phyloP scores from a whole-genome alignment of 2,329 filamentous ascomycete genomes.

The Leptosphaerulina australis region DNA sequence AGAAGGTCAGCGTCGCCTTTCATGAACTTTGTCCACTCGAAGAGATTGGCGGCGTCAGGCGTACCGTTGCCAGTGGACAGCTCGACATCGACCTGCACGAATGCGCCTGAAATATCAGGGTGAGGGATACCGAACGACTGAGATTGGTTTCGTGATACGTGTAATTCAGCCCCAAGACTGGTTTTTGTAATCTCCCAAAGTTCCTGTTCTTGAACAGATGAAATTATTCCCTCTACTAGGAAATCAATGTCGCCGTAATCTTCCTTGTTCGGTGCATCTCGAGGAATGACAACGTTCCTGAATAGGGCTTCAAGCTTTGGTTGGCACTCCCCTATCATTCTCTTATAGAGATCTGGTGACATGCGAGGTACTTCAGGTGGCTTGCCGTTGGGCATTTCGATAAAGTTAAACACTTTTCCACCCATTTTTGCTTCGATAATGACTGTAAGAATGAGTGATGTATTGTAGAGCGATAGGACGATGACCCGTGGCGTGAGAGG shows the following conservation, averaged over 20 bases:
- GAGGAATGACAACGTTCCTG: constrained; percentile 62
- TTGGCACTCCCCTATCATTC: constrained; percentile 56
- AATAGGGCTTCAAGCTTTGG: constrained; percentile 60
- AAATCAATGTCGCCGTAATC: constrained; percentile 78
- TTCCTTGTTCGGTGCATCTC: constrained; percentile 71
- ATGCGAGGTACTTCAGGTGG: constrained; percentile 69
- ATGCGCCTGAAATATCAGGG: constrained; percentile 35
- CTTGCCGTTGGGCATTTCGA: constrained; percentile 47
- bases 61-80: constrained; percentile 52
- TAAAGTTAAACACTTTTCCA: constrained; percentile 53
- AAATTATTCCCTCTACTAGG: constrained; percentile 54
- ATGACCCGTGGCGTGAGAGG: not conserved
- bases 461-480: not conserved
- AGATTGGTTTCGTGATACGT: constrained; percentile 31
- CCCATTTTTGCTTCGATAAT: constrained; percentile 61
- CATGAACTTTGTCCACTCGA: constrained; percentile 70
- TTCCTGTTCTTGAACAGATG: constrained; percentile 18
- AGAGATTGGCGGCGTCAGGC: constrained; percentile 31
- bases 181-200: constrained; percentile 44
- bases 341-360: constrained; percentile 61
- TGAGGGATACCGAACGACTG: constrained; percentile 59
- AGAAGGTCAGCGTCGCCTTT: constrained; percentile 74
- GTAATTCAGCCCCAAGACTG: constrained; percentile 55
- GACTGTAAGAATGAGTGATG: not conserved
- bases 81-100: constrained; percentile 73